Conservation (phyloP, 352 stramenopile species). For the Globisporangium yorkense region DNA sequence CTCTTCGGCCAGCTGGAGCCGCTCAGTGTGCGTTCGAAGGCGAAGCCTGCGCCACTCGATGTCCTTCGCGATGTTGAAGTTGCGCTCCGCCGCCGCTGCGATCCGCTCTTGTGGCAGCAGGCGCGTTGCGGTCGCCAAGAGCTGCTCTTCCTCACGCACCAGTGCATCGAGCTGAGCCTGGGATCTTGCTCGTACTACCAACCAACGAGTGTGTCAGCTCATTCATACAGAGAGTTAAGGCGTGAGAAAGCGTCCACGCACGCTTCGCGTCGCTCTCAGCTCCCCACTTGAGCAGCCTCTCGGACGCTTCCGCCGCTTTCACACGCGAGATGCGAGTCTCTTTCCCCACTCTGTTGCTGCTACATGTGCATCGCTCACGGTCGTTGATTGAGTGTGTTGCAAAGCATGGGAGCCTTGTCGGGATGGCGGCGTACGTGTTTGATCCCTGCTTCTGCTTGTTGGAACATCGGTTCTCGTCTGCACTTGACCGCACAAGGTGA, state of each 20-base stretch:
- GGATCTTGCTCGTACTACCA: slow-evolving; percentile 13
- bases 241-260: background rate
- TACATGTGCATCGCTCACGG: no score
- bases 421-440: background rate
- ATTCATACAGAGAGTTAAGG: background rate
- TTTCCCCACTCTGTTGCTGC: no score
- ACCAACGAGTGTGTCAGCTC: background rate
- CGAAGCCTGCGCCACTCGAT: slow-evolving; percentile 31
- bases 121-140: slow-evolving; percentile 12
- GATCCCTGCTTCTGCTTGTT: background rate
- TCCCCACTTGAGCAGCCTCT: slow-evolving; percentile 7
- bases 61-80: slow-evolving; percentile 24
- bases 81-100: slow-evolving; percentile 27
- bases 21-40: slow-evolving; percentile 20
- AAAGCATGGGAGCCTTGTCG: no score
- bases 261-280: slow-evolving; percentile 8
- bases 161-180: slow-evolving; percentile 15
- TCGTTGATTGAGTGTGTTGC: no score
- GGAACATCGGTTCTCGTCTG: slow-evolving; percentile 12
- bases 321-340: slow-evolving; percentile 2
- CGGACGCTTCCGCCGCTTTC: slow-evolving; percentile 1
- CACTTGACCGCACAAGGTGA: background rate
- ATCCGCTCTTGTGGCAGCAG: slow-evolving; percentile 16
- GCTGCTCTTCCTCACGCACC: slow-evolving; percentile 20
- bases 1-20: slow-evolving; percentile 17